Percentiles rank a stretch among this genome's conserved stretches.
Conservation (phyloP, 2,329 filamentous ascomycete species). For the Hypocreales sp. region DNA sequence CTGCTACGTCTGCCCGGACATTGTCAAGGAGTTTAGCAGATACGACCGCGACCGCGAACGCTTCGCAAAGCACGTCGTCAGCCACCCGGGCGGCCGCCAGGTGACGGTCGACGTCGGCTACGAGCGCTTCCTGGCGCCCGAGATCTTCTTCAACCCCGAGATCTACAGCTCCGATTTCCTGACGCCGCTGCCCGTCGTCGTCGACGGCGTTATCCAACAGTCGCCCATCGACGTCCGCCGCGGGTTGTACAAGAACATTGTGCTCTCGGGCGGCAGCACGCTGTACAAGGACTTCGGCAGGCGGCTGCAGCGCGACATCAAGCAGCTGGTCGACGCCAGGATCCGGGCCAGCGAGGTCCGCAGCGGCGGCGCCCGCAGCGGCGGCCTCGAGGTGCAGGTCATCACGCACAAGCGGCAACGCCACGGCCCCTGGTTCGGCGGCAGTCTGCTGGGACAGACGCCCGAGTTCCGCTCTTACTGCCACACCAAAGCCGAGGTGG, state of each 20-base stretch:
- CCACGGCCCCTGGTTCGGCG: constrained; percentile 97
- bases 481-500: constrained; percentile 71
- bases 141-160: constrained; percentile 99
- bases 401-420: constrained; percentile 95
- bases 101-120: constrained; percentile 88
- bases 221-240: constrained; percentile 94
- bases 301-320: constrained; percentile 90
- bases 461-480: constrained; percentile 98
- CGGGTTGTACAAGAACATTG: constrained; percentile 99
- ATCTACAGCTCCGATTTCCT: constrained; percentile 99
- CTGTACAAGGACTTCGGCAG: constrained; percentile 98
- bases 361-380: constrained; percentile 83
- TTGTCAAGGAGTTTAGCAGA: constrained; percentile 93
- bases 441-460: constrained; percentile 88
- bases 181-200: constrained; percentile 83
- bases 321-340: constrained; percentile 83
- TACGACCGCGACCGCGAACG: constrained; percentile 88
- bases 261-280: constrained; percentile 90
- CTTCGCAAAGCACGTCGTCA: constrained; percentile 81
- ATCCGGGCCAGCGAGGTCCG: constrained; percentile 85
- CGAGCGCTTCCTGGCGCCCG: constrained; percentile 91
- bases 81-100: constrained; percentile 70
- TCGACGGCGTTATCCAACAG: constrained; percentile 93
- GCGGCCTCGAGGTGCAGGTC: constrained; percentile 90
- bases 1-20: constrained; percentile 96